Conservation (phyloP, 345 rosid species). For the Viola odorata region DNA sequence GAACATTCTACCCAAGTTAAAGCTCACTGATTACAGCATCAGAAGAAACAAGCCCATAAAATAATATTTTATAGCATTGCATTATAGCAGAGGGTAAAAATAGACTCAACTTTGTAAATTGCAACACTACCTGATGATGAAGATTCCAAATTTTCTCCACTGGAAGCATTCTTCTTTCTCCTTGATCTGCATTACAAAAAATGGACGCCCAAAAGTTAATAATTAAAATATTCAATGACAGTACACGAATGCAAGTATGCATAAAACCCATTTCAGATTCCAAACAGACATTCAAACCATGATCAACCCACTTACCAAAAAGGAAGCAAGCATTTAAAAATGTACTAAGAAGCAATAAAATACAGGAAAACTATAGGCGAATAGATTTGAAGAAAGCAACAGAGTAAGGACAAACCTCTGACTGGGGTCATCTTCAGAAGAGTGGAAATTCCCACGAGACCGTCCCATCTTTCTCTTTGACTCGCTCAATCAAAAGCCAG, state of each 20-base stretch:
- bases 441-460: constrained; percentile 85
- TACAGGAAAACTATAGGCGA: background rate
- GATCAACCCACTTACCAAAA: no score
- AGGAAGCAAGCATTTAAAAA: no score
- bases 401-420: constrained; percentile 50
- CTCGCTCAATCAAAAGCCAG: background rate
- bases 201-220: background rate
- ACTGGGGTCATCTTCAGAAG: constrained; percentile 83
- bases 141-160: constrained; percentile 75
- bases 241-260: no score
- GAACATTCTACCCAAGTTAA: background rate
- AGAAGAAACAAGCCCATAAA: background rate
- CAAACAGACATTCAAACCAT: background rate
- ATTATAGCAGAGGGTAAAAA: background rate
- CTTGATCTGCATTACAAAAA: constrained; percentile 58
- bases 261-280: background rate
- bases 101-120: no score
- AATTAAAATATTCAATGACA: no score
- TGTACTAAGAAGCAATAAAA: background rate
- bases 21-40: background rate
- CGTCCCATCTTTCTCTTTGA: constrained; percentile 60
- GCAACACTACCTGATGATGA: constrained; percentile 48
- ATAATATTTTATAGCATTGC: background rate
- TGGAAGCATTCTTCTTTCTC: constrained; percentile 74
- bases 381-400: background rate